A percentile compares a stretch with the other conserved stretches of the same genome.
These are phyloP conservation scores for Eragrostis curvula DNA, from an alignment of 176 grass and related monocot species.

Conservation along the genomic window DNA sequence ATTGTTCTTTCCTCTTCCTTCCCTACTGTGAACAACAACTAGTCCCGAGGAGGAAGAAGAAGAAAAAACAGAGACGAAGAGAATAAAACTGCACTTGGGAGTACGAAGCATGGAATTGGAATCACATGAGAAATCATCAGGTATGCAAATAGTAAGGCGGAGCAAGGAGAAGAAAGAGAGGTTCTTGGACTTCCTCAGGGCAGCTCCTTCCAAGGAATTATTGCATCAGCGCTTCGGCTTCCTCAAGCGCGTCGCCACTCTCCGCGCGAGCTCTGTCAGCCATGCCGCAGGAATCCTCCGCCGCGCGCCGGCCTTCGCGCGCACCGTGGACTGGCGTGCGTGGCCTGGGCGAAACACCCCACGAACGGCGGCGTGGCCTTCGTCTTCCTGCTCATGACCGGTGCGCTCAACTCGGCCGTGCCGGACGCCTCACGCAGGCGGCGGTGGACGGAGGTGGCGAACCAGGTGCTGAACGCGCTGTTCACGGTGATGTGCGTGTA, in stretches of 20 bases:
- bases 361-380: slow-evolving; percentile 12
- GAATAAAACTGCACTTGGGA: no score
- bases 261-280: neutral
- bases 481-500: slow-evolving; percentile 91
- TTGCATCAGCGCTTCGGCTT: neutral
- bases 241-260: slow-evolving; percentile 24
- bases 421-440: slow-evolving; percentile 38
- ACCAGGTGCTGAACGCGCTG: slow-evolving; percentile 79
- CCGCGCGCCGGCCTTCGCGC: slow-evolving; percentile 36
- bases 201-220: neutral
- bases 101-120: slow-evolving; percentile 12
- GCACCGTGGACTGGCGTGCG: slow-evolving; percentile 57
- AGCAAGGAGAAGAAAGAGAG: slow-evolving; percentile 30
- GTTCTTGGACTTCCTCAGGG: slow-evolving; percentile 60
- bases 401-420: slow-evolving; percentile 62
- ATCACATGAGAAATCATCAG: slow-evolving; percentile 18
- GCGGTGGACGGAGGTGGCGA: slow-evolving; percentile 67
- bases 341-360: slow-evolving; percentile 52
- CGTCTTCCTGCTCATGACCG: slow-evolving; percentile 75
- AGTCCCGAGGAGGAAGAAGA: no score
- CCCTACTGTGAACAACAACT: no score
- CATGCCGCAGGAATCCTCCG: neutral
- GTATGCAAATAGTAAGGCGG: neutral
- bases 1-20: no score
- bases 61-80: no score